A percentile compares a stretch with the other conserved stretches of the same genome.
Conservation (phyloP, 192 early-diverging fungal genomes). For the Entrophospora sp. region DNA sequence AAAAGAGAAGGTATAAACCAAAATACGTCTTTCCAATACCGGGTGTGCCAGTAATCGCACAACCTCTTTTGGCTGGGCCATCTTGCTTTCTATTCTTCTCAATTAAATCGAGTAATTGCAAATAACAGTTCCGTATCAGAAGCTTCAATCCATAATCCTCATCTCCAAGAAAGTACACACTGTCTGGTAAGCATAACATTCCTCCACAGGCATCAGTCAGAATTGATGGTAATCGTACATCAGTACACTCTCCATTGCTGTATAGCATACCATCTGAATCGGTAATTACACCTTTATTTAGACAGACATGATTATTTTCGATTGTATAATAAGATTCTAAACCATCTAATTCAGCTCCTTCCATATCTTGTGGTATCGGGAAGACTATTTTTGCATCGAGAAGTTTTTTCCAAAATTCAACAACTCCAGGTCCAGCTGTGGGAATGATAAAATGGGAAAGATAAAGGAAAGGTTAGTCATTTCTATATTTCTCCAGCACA, state of each 20-base stretch:
- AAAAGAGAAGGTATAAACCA: constrained; percentile 10
- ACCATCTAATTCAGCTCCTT: not conserved
- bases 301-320: not conserved
- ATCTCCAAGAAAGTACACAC: not conserved
- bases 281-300: not conserved
- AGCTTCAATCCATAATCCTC: constrained; percentile 1
- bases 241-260: not conserved
- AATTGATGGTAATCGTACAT: not conserved
- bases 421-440: constrained; percentile 6
- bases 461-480: constrained; percentile 11
- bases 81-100: not conserved
- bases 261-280: not conserved
- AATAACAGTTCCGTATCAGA: constrained; percentile 2
- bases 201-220: not conserved
- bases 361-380: not conserved
- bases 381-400: constrained; percentile 5
- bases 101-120: not conserved
- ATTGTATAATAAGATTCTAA: not conserved
- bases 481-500: constrained; percentile 12
- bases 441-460: not conserved
- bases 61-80: not conserved
- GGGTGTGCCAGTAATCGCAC: not conserved
- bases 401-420: constrained; percentile 19
- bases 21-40: not conserved
- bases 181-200: not conserved